Conservation (phyloP, 768 basidiomycete genomes). For the Mycena vitilis region DNA sequence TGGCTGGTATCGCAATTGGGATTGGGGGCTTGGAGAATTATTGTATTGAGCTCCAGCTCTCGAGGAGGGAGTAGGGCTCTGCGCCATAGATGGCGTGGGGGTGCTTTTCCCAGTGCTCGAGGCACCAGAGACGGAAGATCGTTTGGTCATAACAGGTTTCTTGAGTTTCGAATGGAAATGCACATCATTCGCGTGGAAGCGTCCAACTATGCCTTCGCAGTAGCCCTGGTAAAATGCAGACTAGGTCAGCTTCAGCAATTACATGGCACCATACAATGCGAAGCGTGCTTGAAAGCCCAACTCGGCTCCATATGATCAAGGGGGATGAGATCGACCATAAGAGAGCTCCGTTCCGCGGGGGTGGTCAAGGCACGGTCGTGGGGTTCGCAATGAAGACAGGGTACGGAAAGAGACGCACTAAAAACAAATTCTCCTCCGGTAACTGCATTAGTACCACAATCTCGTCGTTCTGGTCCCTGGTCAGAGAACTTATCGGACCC, state of each 20-base stretch:
- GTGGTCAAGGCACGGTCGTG: background rate
- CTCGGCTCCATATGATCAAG: too few species aligned
- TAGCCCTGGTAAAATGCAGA: slow-evolving; percentile 66
- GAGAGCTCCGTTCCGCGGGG: background rate
- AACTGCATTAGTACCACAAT: slow-evolving; percentile 84
- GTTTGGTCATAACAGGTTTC: slow-evolving; percentile 82
- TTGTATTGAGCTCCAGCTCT: slow-evolving; percentile 11
- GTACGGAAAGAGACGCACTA: slow-evolving; percentile 60
- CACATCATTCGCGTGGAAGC: slow-evolving; percentile 73
- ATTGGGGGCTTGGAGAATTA: slow-evolving; percentile 20
- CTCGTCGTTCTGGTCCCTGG: slow-evolving; percentile 71
- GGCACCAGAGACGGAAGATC: slow-evolving; percentile 54
- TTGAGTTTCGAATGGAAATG: slow-evolving; percentile 81
- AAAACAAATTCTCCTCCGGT: slow-evolving; percentile 62
- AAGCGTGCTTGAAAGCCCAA: too few species aligned
- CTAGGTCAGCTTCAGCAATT: slow-evolving; percentile 5
- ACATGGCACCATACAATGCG: background rate
- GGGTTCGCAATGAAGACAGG: background rate
- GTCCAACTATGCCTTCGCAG: slow-evolving; percentile 89
- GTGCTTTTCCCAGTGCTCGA: slow-evolving; percentile 32
- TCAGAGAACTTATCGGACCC: background rate
- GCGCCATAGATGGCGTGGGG: slow-evolving; percentile 26
- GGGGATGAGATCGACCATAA: background rate
- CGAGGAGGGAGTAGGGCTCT: slow-evolving; percentile 21
- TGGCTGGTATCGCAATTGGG: slow-evolving; percentile 24